phyloP scores from a whole-genome alignment of 2,329 filamentous ascomycete species.

The Fusarium odoratissimum region DNA sequence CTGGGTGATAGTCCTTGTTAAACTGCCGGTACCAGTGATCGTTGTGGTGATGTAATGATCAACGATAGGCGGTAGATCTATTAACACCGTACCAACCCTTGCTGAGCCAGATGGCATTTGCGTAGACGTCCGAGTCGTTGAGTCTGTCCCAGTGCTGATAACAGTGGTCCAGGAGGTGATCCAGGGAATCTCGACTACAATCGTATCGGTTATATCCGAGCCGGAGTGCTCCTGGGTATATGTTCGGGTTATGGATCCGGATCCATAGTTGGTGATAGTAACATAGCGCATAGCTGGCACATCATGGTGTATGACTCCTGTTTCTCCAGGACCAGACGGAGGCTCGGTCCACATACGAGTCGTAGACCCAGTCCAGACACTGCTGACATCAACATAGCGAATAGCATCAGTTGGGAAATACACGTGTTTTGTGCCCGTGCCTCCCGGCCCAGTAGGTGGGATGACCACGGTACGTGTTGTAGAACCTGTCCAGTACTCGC shows the following conservation, averaged over 20 bases:
- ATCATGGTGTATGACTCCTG: neutral
- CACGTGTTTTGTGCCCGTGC: neutral
- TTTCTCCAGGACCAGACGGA: neutral
- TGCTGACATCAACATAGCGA: neutral
- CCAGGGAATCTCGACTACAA: neutral
- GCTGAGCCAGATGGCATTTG: neutral
- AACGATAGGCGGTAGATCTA: neutral
- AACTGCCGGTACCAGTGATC: neutral
- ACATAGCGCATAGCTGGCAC: neutral
- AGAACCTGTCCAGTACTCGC: conserved; percentile 1
- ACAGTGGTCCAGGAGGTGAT: neutral
- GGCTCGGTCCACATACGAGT: fast-evolving
- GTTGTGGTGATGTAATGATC: neutral
- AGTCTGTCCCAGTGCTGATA: neutral
- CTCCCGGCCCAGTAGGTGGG: neutral
- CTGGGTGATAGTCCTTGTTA: neutral
- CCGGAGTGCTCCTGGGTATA: neutral
- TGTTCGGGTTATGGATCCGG: fast-evolving
- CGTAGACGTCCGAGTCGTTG: neutral
- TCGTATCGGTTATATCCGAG: neutral
- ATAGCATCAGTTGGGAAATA: neutral
- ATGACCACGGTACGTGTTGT: neutral
- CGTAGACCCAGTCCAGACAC: neutral
- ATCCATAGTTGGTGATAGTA: neutral
- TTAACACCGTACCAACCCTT: neutral